Evolutionary conservation across 768 basidiomycete species (phyloP).

Genomic region (Calocera viscosa): DNA sequence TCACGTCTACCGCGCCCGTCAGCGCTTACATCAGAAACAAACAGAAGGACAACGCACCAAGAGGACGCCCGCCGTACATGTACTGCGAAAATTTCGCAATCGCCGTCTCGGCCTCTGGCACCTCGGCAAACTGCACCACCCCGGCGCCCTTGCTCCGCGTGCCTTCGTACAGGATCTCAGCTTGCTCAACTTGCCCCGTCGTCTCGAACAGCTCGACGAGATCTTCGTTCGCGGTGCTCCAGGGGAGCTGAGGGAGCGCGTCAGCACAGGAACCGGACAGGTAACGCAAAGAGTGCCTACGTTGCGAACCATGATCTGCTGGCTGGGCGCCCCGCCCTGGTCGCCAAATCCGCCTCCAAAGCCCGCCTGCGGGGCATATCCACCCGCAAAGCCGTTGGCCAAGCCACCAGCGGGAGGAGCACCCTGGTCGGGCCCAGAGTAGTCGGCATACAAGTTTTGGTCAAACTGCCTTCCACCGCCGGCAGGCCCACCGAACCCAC

Average conservation of each 20-base stretch:
- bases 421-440: slow-evolving; percentile 69
- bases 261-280: not conserved
- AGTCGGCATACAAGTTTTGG: slow-evolving; percentile 84
- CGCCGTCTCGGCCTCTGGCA: slow-evolving; percentile 83
- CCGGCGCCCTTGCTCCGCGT: slow-evolving; percentile 88
- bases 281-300: slow-evolving; percentile 41
- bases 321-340: slow-evolving; percentile 53
- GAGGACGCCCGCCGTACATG: slow-evolving; percentile 83
- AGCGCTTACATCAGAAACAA: not conserved
- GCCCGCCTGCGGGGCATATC: slow-evolving; percentile 16
- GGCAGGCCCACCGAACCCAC: slow-evolving; percentile 26
- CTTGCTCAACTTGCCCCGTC: slow-evolving; percentile 85
- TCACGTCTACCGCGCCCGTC: slow-evolving; percentile 48
- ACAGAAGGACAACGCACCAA: slow-evolving; percentile 39
- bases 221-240: slow-evolving; percentile 99
- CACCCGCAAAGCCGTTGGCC: slow-evolving; percentile 31
- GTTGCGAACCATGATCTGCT: slow-evolving; percentile 97
- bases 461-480: slow-evolving; percentile 63
- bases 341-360: slow-evolving; percentile 15
- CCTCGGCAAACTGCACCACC: slow-evolving; percentile 85
- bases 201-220: slow-evolving; percentile 97
- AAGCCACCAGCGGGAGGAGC: slow-evolving; percentile 19
- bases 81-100: slow-evolving; percentile 95
- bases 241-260: slow-evolving; percentile 57
- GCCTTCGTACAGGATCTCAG: slow-evolving; percentile 89